Base-by-base conservation (phyloP, 2,329 filamentous ascomycete species). In the Talaromyces sp. region DNA sequence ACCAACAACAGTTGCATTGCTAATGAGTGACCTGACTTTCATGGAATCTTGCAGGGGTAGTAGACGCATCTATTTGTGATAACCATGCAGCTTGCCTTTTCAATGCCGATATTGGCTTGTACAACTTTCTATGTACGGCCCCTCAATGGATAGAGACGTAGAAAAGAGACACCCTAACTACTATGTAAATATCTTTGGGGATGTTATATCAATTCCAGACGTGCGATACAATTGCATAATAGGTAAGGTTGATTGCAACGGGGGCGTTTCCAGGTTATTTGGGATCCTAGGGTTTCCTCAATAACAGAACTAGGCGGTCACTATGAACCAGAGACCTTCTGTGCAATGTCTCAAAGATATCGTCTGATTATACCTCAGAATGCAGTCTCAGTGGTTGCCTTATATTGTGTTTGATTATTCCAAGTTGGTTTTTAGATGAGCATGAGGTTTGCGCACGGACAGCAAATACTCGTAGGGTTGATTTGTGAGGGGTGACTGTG, bases 351-450 rank as follows among this genome's bases (percentile, higher is more conserved):
- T 48, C 43, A 48, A 33, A 48, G 10, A 48, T 33, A 9, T 33
- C 25, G 28, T 19, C 43, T 6, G 7, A 48, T 48, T 22, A 48
- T 21, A 48, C 43, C 43, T 31, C 43, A 48, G 25, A 33, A 31
- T 48, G 22, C 15, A 48, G 43, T 48, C 22, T 48, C 43, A 48
- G 22, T 48, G 43, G 43, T 48, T 48, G 43, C 43, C 25, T 48
- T 48, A 21, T 48, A 46, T 48, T 48, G 43, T 33, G 5, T 48
- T 19, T 21, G 13, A 48, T 31, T 31, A 48, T 31, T 48, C 43
- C 22, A 48, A 48, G 22, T 46, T 46, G 43, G 43, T 25, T 28
- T 46, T 21, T 5, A 46, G 43, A 46, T 46, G 43, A 46, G 43
- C 25, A 48, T 48, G 13, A 4, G 7, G 25, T 28, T 28, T 48